A percentile compares a stretch with the other conserved stretches of the same genome.
Evolutionary conservation across 2,329 filamentous ascomycete genomes (phyloP).

Genomic region (Periconia digitata): DNA sequence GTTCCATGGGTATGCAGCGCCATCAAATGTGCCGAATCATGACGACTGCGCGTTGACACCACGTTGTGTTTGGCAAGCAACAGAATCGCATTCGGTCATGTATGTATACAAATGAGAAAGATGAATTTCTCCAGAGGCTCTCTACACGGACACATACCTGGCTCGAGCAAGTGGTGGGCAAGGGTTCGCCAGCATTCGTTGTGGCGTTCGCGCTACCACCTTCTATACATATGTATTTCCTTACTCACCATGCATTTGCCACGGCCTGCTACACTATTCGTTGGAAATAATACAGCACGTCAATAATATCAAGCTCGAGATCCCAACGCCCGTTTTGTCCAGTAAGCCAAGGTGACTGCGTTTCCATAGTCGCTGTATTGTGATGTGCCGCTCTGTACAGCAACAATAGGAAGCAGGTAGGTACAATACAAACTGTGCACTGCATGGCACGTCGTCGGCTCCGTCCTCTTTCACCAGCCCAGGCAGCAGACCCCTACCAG

Average conservation of each 20-base stretch:
- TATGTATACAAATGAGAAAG: neutral
- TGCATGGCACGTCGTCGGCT: neutral
- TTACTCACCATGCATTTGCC: neutral
- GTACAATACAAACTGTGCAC: neutral
- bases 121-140: neutral
- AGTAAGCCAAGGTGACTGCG: too few relatives aligned
- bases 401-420: neutral
- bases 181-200: constrained; percentile 5
- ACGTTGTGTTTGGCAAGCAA: too few relatives aligned
- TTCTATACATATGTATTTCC: neutral
- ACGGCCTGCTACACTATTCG: neutral
- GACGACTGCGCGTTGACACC: too few relatives aligned
- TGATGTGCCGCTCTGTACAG: constrained; percentile 1
- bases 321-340: neutral
- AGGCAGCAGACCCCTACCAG: constrained; percentile 26
- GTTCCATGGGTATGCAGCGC: neutral
- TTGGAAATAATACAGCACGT: neutral
- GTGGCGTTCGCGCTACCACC: constrained; percentile 9
- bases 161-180: neutral
- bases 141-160: too few relatives aligned
- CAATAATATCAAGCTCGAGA: neutral
- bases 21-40: neutral
- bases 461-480: constrained; percentile 10
- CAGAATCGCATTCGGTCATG: neutral
- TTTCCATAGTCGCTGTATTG: too few relatives aligned